These are phyloP conservation scores for Abelmoschus esculentus DNA, from an alignment of 345 rosid species.

Conservation along the genomic window DNA sequence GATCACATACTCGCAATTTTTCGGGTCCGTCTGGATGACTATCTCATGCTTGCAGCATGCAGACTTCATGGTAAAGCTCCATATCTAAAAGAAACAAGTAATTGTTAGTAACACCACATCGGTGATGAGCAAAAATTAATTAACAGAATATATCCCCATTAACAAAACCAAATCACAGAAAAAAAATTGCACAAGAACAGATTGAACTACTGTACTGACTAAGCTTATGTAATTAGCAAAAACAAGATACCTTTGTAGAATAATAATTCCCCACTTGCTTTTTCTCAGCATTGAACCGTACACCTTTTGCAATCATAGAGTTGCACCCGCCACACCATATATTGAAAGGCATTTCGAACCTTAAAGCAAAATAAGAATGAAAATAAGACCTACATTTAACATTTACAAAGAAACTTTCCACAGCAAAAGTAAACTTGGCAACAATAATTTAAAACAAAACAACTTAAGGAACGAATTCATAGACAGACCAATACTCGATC, in stretches of 20 bases:
- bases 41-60: conserved; percentile 92
- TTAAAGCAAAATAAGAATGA: conserved; percentile 21
- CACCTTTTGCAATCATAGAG: conserved; percentile 97
- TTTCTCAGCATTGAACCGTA: conserved; percentile 91
- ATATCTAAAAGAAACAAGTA: conserved; percentile 52
- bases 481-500: neutral
- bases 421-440: neutral
- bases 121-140: neutral
- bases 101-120: conserved; percentile 4
- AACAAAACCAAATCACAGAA: neutral
- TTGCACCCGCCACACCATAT: conserved; percentile 98
- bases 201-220: neutral
- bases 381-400: neutral
- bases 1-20: conserved; percentile 84
- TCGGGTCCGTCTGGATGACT: conserved; percentile 93
- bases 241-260: conserved; percentile 73
- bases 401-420: neutral
- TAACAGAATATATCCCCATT: conserved; percentile 1
- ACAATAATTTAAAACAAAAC: neutral
- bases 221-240: conserved; percentile 2
- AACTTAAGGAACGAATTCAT: neutral
- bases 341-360: conserved; percentile 97
- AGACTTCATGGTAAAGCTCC: conserved; percentile 95
- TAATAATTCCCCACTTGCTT: conserved; percentile 98
- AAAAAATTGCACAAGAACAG: neutral